Evolutionary conservation across 2,329 filamentous ascomycete species (phyloP).

Genomic region (Cladosporium sp.): DNA sequence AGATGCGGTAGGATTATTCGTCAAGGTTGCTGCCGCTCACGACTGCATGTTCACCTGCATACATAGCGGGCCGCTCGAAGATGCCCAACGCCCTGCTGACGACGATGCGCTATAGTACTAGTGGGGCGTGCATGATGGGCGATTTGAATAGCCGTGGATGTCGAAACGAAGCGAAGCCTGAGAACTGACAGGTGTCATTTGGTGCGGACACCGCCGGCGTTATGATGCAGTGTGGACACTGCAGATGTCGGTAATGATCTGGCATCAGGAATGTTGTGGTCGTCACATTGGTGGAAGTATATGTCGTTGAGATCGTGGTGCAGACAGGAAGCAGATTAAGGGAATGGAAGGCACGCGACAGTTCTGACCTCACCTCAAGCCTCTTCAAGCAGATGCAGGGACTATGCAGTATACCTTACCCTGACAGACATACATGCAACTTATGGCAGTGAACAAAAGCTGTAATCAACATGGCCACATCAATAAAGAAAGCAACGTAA

Average conservation of each 20-base stretch:
- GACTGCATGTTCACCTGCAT: background rate
- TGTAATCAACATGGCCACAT: no score
- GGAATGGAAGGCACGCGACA: background rate
- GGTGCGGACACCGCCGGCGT: background rate
- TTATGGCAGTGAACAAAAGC: no score
- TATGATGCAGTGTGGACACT: background rate
- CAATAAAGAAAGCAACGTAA: no score
- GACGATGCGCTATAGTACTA: background rate
- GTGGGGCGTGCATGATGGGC: background rate
- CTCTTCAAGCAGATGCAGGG: background rate
- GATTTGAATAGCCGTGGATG: background rate
- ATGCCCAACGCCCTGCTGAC: constrained; percentile 5
- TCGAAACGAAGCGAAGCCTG: background rate
- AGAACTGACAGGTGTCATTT: background rate
- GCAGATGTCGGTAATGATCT: background rate
- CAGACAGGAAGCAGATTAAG: background rate
- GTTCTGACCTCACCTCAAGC: background rate
- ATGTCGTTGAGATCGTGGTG: background rate
- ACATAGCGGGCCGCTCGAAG: background rate
- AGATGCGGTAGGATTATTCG: background rate
- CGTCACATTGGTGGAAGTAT: background rate
- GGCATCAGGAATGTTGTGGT: background rate
- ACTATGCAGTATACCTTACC: no score
- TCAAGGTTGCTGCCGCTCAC: background rate
- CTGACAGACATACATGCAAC: no score